Conservation (phyloP, 2,329 filamentous ascomycete species). For the Aspergillus thermomutatus region DNA sequence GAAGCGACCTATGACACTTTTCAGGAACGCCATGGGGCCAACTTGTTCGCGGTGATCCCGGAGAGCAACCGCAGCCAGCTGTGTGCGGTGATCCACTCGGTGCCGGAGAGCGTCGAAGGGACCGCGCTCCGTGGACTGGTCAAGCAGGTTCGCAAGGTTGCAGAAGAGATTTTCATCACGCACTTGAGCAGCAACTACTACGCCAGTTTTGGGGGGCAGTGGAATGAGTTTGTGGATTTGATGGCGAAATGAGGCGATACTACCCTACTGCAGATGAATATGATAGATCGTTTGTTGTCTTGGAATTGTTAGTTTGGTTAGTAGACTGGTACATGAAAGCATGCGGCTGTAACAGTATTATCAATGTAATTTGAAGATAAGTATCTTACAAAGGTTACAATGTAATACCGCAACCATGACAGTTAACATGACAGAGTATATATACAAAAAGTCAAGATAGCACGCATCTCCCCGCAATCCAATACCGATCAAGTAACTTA, state of each 20-base stretch:
- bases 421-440: no score
- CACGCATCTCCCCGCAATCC: no score
- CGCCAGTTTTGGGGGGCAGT: constrained; percentile 36
- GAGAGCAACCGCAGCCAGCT: constrained; percentile 30
- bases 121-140: constrained; percentile 31
- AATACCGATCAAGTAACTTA: no score
- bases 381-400: no score
- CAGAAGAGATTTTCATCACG: constrained; percentile 41
- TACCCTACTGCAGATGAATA: no score
- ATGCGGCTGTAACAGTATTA: no score
- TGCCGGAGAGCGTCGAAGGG: constrained; percentile 31
- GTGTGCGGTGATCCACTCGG: constrained; percentile 38
- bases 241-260: constrained; percentile 23
- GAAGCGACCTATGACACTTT: constrained; percentile 43
- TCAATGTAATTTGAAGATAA: no score
- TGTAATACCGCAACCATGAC: no score
- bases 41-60: constrained; percentile 31
- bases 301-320: constrained; percentile 2
- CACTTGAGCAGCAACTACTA: constrained; percentile 40
- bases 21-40: constrained; percentile 29
- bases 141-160: constrained; percentile 31
- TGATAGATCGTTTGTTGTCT: no score
- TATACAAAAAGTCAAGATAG: no score
- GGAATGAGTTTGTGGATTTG: constrained; percentile 36
- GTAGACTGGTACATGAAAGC: no score